Evolutionary conservation across 2,329 filamentous ascomycete species (phyloP), one percentile per base, ranked within the genome.

Genomic region (Monosporascus ibericus): DNA sequence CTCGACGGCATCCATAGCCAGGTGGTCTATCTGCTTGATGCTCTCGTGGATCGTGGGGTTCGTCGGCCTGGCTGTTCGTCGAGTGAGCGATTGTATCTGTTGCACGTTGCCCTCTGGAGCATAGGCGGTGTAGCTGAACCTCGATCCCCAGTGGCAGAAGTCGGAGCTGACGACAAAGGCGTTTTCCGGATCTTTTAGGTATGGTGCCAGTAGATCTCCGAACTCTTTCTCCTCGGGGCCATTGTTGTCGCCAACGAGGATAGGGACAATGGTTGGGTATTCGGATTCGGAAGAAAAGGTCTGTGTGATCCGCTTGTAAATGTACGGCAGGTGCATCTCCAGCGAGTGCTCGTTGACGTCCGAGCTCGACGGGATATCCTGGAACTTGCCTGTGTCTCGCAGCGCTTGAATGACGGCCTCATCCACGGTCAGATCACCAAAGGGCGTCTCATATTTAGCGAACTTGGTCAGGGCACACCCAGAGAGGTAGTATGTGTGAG

Each of bases 301-400:
- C 53, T 76, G 72, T 48, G 78, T 64, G 2, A 84, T 77, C 50
- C 88, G 83, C 66, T 92, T 91, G 76, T 91, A 92, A 57, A 97
- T 87, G 65, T 95, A 96, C 0, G 94, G 92, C 8, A 97, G 78
- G 62, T 99, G 94, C 87, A 99, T 95, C 74, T 99, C 94, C 2
- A 97, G 80, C 49, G 90, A 96, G 71, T 99, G 94, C 70, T 99
- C 94, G 5, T 81, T 79, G 56, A 90, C 81, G 64, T 99, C 94
- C 6, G 84, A 76, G 4, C 74, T 63, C 18, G 69, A 71, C 2
- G 80, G 82, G 75, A 96, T 94, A 49, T 78, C 74, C 18, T 78
- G 71, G 66, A 88, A 87, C 51, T 76, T 72, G n/a, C 73, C 75
- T 4, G 77, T 80, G 44, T 59, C 59, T 9, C 68, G 68, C 18